Conservation (phyloP, 768 basidiomycete genomes). For the Pholiota molesta region DNA sequence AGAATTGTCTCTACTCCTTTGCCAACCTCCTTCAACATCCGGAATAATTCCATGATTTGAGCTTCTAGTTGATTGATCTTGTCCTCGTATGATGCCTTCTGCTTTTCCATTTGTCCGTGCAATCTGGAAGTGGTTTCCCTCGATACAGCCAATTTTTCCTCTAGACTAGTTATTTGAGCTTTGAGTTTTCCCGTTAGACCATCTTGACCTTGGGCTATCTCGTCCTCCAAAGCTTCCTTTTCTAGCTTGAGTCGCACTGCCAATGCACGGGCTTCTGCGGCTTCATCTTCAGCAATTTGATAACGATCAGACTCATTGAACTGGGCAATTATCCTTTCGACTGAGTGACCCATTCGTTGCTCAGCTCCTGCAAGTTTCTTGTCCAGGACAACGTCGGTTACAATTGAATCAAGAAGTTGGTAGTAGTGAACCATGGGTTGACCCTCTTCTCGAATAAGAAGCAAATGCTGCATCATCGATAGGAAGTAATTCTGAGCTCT, state of each 20-base stretch:
- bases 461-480: slow-evolving; percentile 92
- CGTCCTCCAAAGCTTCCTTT: slow-evolving; percentile 82
- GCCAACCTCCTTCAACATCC: slow-evolving; percentile 88
- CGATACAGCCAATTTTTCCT: slow-evolving; percentile 78
- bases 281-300: slow-evolving; percentile 79
- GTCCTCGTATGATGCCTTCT: slow-evolving; percentile 82
- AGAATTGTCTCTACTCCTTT: slow-evolving; percentile 76
- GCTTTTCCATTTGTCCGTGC: slow-evolving; percentile 75
- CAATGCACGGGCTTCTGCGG: slow-evolving; percentile 64
- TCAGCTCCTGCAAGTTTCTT: slow-evolving; percentile 87
- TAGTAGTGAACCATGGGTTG: slow-evolving; percentile 85
- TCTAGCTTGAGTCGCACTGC: slow-evolving; percentile 72
- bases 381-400: slow-evolving; percentile 91
- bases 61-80: slow-evolving; percentile 86
- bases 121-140: slow-evolving; percentile 78
- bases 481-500: slow-evolving; percentile 85
- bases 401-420: slow-evolving; percentile 86
- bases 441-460: slow-evolving; percentile 89
- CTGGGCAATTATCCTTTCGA: slow-evolving; percentile 84
- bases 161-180: slow-evolving; percentile 63
- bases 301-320: slow-evolving; percentile 89
- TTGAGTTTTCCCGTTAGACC: slow-evolving; percentile 87
- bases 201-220: slow-evolving; percentile 78
- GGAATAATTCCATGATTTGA: slow-evolving; percentile 92
- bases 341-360: slow-evolving; percentile 84